Conservation (phyloP, 164 flowering plant genomes). For the Dillenia suffruticosa region DNA sequence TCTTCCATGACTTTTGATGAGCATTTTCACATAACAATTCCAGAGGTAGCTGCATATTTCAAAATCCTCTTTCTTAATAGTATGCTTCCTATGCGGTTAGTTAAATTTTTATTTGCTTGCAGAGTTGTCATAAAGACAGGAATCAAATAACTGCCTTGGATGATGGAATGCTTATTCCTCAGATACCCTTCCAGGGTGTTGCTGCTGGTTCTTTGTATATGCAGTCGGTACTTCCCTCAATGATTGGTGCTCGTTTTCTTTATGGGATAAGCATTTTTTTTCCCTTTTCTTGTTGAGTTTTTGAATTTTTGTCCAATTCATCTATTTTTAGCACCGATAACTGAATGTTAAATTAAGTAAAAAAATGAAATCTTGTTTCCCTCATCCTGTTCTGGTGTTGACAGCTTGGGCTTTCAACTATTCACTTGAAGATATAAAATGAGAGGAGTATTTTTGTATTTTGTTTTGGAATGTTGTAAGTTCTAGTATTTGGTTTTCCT, state of each 20-base stretch:
- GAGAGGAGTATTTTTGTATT: too few relatives aligned
- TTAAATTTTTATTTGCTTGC: slow-evolving; percentile 9
- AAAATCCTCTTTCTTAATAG: not conserved
- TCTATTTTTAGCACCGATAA: not conserved
- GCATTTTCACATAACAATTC: slow-evolving; percentile 16
- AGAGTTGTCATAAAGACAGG: slow-evolving; percentile 26
- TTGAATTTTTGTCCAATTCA: not conserved
- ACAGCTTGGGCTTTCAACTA: too few relatives aligned
- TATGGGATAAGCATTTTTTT: not conserved
- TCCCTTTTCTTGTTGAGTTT: not conserved
- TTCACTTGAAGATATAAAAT: too few relatives aligned
- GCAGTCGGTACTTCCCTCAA: slow-evolving; percentile 15
- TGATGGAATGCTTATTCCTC: slow-evolving; percentile 14
- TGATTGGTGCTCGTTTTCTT: slow-evolving; percentile 22
- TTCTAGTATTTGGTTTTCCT: too few relatives aligned
- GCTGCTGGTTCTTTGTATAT: slow-evolving; percentile 20
- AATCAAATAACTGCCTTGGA: slow-evolving; percentile 15
- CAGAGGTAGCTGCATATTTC: slow-evolving; percentile 33
- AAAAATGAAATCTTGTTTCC: not conserved
- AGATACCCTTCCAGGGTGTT: slow-evolving; percentile 18
- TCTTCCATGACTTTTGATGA: slow-evolving; percentile 27
- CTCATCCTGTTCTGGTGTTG: too few relatives aligned
- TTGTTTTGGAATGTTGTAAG: too few relatives aligned
- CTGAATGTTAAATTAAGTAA: not conserved
- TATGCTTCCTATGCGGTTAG: not conserved